Conservation (phyloP, 2,329 filamentous ascomycete species). For the Nothopassalora personata region DNA sequence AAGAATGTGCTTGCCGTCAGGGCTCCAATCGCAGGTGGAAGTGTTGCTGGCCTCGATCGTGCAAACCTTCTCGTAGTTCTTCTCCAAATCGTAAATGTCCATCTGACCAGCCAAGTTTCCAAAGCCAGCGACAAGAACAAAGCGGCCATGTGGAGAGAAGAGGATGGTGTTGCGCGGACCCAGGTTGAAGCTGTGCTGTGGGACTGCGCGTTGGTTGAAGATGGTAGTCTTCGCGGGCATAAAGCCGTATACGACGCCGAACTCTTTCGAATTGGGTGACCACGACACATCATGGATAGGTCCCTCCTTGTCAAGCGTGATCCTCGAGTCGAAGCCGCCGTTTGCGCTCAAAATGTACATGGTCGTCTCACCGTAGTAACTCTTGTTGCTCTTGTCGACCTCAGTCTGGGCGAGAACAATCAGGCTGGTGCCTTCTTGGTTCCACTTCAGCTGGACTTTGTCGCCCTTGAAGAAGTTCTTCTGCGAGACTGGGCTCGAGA, state of each 20-base stretch:
- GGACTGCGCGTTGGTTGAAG: slow-evolving; percentile 82
- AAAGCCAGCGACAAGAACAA: slow-evolving; percentile 90
- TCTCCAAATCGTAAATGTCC: slow-evolving; percentile 93
- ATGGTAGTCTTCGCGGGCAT: slow-evolving; percentile 99
- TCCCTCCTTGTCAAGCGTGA: slow-evolving; percentile 80
- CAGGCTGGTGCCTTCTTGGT: slow-evolving; percentile 80
- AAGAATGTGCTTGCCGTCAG: slow-evolving; percentile 90
- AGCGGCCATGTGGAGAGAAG: slow-evolving; percentile 90
- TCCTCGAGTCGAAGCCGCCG: slow-evolving; percentile 85
- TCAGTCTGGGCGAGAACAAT: slow-evolving; percentile 96
- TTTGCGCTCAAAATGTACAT: slow-evolving; percentile 91
- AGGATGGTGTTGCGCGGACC: slow-evolving; percentile 88
- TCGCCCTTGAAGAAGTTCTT: slow-evolving; percentile 99
- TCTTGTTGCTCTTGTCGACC: slow-evolving; percentile 97
- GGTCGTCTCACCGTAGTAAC: slow-evolving; percentile 97
- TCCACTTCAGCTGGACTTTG: slow-evolving; percentile 99
- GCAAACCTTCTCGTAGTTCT: slow-evolving; percentile 85
- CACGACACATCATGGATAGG: slow-evolving; percentile 98
- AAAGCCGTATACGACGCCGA: slow-evolving; percentile 94
- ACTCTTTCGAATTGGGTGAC: slow-evolving; percentile 96
- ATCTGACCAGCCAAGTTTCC: slow-evolving; percentile 96
- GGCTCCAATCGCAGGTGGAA: slow-evolving; percentile 94
- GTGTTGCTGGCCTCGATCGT: slow-evolving; percentile 95
- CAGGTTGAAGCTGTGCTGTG: slow-evolving; percentile 79
- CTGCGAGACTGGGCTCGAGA: slow-evolving; percentile 76